Evolutionary conservation across 139 green algal species (phyloP), one percentile per base, ranked within the genome.

Genomic region (Zygnema cylindricum): DNA sequence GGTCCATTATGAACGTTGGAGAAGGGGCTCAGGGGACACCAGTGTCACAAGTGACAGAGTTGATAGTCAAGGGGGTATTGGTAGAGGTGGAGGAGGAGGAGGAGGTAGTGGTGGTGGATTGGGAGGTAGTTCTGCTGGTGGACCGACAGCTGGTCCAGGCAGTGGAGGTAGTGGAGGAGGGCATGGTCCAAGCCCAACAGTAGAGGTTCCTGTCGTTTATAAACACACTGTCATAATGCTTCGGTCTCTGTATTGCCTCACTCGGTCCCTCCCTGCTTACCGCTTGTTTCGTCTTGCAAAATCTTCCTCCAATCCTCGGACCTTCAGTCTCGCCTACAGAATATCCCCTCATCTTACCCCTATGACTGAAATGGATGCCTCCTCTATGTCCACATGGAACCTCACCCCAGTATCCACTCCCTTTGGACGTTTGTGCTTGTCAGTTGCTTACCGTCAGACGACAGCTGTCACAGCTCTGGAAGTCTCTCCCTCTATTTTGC

Each of bases 131-230:
- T 42, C 3, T 39, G 77, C 43, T 30, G 77, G 77, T 36, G 33
- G 77, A 3, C 32, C 43, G 69, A n/a, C n/a, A 16, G 71, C n/a
- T n/a, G n/a, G n/a, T n/a, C n/a, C n/a, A n/a, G n/a, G n/a, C n/a
- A 54, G 76, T 33, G n/a, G n/a, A 33, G 7, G 33, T 3, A 16
- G 79, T 1, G 49, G 32, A 63, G 7, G 7, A 63, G 49, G 49
- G 49, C 7, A 16, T 63, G 16, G 49, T 16, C 49, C 7, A 16
- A 63, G 7, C 16, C 32, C 81, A 63, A 41, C 33, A 41, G 22
- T 91, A 42, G 82, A 91, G 84, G 71, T 91, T 16, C 87, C 87
- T 33, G 82, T 91, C 25, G 42, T 91, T 21, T 91, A 91, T 42
- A 91, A 91, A 42, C 81, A 83, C 16, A 75, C 39, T 39, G 81